phyloP scores from a whole-genome alignment of 139 green algal genomes.

The Chlamydomonas schloesseri region DNA sequence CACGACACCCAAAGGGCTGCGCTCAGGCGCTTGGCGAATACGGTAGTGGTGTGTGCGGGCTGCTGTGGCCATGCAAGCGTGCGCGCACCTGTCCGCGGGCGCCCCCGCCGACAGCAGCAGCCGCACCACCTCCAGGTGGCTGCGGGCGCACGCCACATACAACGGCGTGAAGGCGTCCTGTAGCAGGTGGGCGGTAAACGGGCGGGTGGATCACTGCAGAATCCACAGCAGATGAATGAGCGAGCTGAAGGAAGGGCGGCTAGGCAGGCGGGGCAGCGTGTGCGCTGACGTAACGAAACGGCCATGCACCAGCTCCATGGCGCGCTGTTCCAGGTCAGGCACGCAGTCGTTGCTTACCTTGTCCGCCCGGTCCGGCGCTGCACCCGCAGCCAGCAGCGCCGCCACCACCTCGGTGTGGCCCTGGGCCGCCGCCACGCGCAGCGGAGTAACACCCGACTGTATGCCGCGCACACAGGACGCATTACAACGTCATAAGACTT shows the following conservation, averaged over 20 bases:
- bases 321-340: no score
- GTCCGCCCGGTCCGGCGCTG: not conserved
- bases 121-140: slow-evolving; percentile 12
- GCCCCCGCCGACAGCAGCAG: slow-evolving; percentile 15
- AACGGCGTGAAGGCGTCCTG: slow-evolving; percentile 41
- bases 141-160: slow-evolving; percentile 27
- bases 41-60: no score
- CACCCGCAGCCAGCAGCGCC: slow-evolving; percentile 17
- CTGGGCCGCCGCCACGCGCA: slow-evolving; percentile 23
- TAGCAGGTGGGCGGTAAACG: not conserved
- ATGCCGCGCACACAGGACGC: not conserved
- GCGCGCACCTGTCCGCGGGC: not conserved
- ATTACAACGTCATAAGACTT: no score
- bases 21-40: no score
- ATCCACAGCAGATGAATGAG: no score
- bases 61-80: no score
- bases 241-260: no score
- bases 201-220: no score
- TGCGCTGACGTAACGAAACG: no score
- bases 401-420: slow-evolving; percentile 14
- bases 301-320: no score
- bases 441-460: slow-evolving; percentile 13
- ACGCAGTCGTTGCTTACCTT: slow-evolving; percentile 26
- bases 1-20: no score
- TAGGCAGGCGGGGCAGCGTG: no score